Percentiles rank a stretch among this genome's conserved stretches.
phyloP scores from a whole-genome alignment of 805 yeast genomes.

The Teunomyces aglyptinius region DNA sequence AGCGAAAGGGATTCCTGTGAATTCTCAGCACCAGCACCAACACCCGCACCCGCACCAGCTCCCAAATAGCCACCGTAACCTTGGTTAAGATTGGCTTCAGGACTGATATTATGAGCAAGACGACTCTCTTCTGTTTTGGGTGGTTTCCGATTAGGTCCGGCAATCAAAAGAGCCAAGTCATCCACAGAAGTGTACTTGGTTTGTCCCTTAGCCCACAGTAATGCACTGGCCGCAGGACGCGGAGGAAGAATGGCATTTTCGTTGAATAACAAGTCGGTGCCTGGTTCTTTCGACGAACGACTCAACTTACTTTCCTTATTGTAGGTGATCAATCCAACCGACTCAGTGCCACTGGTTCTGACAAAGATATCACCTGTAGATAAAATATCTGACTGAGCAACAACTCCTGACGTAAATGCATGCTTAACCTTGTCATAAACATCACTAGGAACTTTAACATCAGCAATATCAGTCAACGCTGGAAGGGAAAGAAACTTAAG shows the following conservation, averaged over 20 bases:
- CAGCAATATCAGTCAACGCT: constrained; percentile 56
- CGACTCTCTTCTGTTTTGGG: constrained; percentile 59
- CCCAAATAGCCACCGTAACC: constrained; percentile 26
- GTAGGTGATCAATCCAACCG: constrained; percentile 23
- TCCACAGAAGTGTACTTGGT: constrained; percentile 55
- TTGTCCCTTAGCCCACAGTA: constrained; percentile 83
- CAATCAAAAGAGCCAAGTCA: constrained; percentile 65
- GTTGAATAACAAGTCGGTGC: constrained; percentile 64
- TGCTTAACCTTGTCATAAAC: constrained; percentile 20
- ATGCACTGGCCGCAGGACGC: constrained; percentile 75
- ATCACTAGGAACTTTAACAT: constrained; percentile 38
- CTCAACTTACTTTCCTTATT: constrained; percentile 15
- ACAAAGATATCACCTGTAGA: constrained; percentile 58
- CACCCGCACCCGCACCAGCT: constrained; percentile 13
- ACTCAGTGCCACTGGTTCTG: constrained; percentile 52
- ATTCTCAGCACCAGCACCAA: constrained; percentile 16
- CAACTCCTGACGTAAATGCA: constrained; percentile 19
- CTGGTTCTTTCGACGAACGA: constrained; percentile 14
- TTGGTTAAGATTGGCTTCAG: constrained; percentile 40
- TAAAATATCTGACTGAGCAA: constrained; percentile 30
- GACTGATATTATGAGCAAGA: constrained; percentile 47
- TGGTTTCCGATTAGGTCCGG: constrained; percentile 70
- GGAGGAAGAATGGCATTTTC: constrained; percentile 66
- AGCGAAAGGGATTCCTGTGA: constrained; percentile 10
- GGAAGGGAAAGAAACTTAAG: constrained; percentile 56